Evolutionary conservation across 805 yeast species (phyloP).

Genomic region (Candida hispaniensis): DNA sequence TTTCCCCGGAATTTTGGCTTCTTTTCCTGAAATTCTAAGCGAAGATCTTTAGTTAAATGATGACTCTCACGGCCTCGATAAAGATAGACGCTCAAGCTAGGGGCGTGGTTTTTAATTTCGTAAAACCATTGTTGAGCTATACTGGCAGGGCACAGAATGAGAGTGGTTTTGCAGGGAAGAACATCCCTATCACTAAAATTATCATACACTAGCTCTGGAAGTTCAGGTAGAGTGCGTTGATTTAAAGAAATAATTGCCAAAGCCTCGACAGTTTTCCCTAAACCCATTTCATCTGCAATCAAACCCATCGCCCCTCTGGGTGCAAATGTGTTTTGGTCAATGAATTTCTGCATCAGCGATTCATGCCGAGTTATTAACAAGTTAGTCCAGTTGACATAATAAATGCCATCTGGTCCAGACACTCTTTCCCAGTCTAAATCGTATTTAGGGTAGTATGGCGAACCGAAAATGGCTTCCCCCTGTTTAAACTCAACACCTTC

Average conservation of each 20-base stretch:
- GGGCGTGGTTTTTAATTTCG: constrained; percentile 54
- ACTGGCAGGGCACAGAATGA: constrained; percentile 78
- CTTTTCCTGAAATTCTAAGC: not conserved
- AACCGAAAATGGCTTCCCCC: constrained; percentile 4
- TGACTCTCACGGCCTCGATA: constrained; percentile 45
- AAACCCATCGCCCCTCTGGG: constrained; percentile 33
- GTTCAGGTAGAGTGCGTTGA: constrained; percentile 34
- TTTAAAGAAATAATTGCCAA: constrained; percentile 54
- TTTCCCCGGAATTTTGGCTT: constrained; percentile 1
- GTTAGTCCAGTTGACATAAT: constrained; percentile 20
- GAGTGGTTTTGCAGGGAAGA: constrained; percentile 51
- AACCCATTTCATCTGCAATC: constrained; percentile 92
- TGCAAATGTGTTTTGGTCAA: not conserved
- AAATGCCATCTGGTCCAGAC: constrained; percentile 16
- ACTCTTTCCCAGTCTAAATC: too few species aligned
- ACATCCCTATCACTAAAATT: constrained; percentile 37
- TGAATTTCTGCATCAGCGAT: not conserved
- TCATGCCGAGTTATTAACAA: constrained; percentile 18
- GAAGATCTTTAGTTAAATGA: not conserved
- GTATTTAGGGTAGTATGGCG: too few species aligned
- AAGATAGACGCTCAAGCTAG: constrained; percentile 47
- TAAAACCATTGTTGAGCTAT: constrained; percentile 78
- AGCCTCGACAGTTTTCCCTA: constrained; percentile 88
- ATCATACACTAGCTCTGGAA: constrained; percentile 23
- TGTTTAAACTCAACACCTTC: constrained; percentile 28